Conservation (phyloP, 1,284 basidiomycete species). For the Rhodotorula sp. region DNA sequence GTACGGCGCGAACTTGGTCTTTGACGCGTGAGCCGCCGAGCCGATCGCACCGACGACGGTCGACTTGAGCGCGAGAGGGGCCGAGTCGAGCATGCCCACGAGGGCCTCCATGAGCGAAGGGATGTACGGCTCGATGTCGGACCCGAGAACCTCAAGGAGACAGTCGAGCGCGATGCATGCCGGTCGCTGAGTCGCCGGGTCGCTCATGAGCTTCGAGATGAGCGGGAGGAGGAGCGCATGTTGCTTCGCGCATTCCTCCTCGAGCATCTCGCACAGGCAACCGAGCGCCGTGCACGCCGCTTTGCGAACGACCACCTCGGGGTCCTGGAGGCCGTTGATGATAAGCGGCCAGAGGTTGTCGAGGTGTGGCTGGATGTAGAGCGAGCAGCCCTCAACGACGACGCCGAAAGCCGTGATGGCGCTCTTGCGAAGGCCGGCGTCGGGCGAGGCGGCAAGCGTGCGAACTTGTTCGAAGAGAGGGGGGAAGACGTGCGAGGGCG, state of each 20-base stretch:
- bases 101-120: constrained; percentile 94
- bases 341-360: constrained; percentile 91
- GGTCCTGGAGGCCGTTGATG: constrained; percentile 81
- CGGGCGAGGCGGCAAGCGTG: constrained; percentile 76
- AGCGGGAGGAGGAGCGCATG: constrained; percentile 79
- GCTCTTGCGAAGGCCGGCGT: constrained; percentile 75
- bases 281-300: constrained; percentile 93
- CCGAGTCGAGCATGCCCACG: constrained; percentile 79
- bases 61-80: constrained; percentile 81
- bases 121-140: constrained; percentile 82
- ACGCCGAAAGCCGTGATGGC: constrained; percentile 96
- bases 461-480: constrained; percentile 73
- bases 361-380: constrained; percentile 95
- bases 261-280: constrained; percentile 96
- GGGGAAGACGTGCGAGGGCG: constrained; percentile 95
- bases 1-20: constrained; percentile 88
- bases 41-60: constrained; percentile 98
- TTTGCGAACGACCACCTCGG: constrained; percentile 82
- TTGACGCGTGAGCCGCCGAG: constrained; percentile 96
- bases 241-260: constrained; percentile 84
- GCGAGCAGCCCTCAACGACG: constrained; percentile 94
- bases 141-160: constrained; percentile 90
- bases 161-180: constrained; percentile 97
- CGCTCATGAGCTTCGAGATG: constrained; percentile 65
- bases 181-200: constrained; percentile 80